Evolutionary conservation across 2,329 filamentous ascomycete species (phyloP), one percentile per base, ranked within the genome.

Genomic region (Fusarium nematophilum): DNA sequence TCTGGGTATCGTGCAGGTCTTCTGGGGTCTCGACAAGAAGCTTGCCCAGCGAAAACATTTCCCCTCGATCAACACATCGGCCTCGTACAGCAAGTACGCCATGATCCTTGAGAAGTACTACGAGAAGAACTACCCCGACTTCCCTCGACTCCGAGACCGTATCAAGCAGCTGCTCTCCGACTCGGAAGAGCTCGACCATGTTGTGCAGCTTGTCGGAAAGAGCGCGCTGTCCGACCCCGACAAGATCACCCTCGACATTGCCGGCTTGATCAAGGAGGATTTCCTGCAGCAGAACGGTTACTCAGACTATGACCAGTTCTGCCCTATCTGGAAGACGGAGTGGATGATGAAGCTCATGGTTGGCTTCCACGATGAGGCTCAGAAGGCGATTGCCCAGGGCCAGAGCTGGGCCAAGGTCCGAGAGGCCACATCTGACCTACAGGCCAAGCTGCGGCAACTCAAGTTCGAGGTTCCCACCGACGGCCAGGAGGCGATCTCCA

Each of bases 281-380:
- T 99, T 99, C 82, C 76, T 99, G 74, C 95, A 99, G 80, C 95
- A 99, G 78, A 99, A 99, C 81, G 95, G 95, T 62, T 99, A 99
- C 86, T 95, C 91, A 67, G 92, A 98, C 78, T 98, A 99, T 76
- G 95, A 99, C 75, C 93, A 98, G 81, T 99, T 96, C 87, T 99
- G 95, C 75, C 95, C 95, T 43, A 86, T 99, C 72, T 99, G 95
- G 95, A 99, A 99, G 89, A 99, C 95, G 0, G 91, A 96, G 77
- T 99, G 95, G 90, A 98, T 99, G 95, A 99, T 99, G 95, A 97
- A 96, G 86, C 90, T 92, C 64, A 98, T 99, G 88, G 91, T 99
- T 83, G 91, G 90, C 54, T 99, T 94, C 86, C 92, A 97, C 75
- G 96, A 99, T 72, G 95, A 99, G 82, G 89, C 92, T 18, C 94